These are phyloP conservation scores for Chloranthus sessilifolius DNA, from an alignment of 164 flowering plant species.

Conservation along the genomic window DNA sequence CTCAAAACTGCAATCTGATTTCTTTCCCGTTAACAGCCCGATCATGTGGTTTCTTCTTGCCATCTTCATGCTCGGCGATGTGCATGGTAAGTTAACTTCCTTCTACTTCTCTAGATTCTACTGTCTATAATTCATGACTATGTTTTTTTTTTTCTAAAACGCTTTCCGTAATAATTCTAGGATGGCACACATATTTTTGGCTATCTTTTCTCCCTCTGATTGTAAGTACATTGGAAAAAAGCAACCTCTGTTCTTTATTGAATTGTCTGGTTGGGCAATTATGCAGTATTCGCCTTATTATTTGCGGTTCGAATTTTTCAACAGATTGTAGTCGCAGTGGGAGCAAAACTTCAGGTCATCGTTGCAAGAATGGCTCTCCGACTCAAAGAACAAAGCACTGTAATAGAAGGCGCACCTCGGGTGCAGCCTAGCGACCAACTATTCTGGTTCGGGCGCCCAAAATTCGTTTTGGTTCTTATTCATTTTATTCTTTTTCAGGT, in stretches of 20 bases:
- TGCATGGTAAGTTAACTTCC: constrained; percentile 34
- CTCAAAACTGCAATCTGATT: too few relatives aligned
- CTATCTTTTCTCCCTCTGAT: constrained; percentile 42
- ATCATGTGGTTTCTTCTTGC: constrained; percentile 54
- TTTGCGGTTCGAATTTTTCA: too few relatives aligned
- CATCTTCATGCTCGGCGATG: constrained; percentile 46
- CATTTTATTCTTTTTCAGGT: constrained; percentile 52
- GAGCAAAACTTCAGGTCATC: constrained; percentile 57
- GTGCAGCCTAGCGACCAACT: constrained; percentile 50
- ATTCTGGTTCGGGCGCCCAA: constrained; percentile 55
- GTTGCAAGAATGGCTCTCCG: constrained; percentile 52
- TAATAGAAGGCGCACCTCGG: constrained; percentile 43
- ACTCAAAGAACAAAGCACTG: constrained; percentile 30
- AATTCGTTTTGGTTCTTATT: constrained; percentile 37
- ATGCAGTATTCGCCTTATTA: too few relatives aligned
- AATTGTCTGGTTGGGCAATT: not conserved
- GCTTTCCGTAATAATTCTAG: too few relatives aligned
- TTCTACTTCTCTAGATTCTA: not conserved
- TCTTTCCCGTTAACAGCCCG: too few relatives aligned
- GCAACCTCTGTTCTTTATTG: not conserved
- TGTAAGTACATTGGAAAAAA: constrained; percentile 27
- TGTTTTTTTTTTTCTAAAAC: too few relatives aligned
- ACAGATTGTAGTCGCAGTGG: constrained; percentile 42
- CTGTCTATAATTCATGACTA: too few relatives aligned
- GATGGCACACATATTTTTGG: constrained; percentile 50